Evolutionary conservation across 2,329 filamentous ascomycete genomes (phyloP), one percentile per base, ranked within the genome.

Genomic region (Ophiostoma piceae): DNA sequence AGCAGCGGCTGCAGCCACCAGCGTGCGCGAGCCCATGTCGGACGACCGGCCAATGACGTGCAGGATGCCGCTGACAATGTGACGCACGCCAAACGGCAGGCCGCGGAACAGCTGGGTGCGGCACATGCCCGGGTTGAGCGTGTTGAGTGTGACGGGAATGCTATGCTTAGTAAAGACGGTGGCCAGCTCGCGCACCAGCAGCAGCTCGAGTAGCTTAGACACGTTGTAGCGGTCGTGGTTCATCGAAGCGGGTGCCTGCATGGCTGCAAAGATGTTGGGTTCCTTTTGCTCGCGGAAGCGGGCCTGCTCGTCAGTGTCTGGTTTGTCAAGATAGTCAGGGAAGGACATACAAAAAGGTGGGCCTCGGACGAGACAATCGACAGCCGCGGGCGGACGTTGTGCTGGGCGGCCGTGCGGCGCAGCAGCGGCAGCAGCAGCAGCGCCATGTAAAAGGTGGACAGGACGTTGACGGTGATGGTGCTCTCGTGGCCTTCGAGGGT

Each of bases 381-480:
- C 3, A 84, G 68, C 26, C 77, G 77, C 16, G 81, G 79, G 66
- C 72, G 74, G 6, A 77, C 71, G 16, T 79, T 79, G 68, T 76
- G 75, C 68, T 72, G 74, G 3, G 68, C 74, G 1, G 78, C 79
- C 9, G 79, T 80, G 14, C 75, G 75, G 26, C 78, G 77, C 73
- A 85, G 72, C 32, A 75, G 73, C 1, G 83, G 83, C 26, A 85
- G 74, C 26, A 84, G 72, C 67, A 80, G 71, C 12, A 84, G 60
- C 0, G 79, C 79, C 68, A 85, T 76, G 37, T 85, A 75, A 47
- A 82, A 80, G 0, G 81, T 84, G 2, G 78, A 78, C 47, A 85
- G 75, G 22, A 84, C 80, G 73, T 85, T 85, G 65, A 84, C 78
- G 3, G 80, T 80, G 67, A 84, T 74, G 37, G 76, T 80, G 16